Conservation (phyloP, 2,329 filamentous ascomycete genomes). For the Aplosporella prunicola region DNA sequence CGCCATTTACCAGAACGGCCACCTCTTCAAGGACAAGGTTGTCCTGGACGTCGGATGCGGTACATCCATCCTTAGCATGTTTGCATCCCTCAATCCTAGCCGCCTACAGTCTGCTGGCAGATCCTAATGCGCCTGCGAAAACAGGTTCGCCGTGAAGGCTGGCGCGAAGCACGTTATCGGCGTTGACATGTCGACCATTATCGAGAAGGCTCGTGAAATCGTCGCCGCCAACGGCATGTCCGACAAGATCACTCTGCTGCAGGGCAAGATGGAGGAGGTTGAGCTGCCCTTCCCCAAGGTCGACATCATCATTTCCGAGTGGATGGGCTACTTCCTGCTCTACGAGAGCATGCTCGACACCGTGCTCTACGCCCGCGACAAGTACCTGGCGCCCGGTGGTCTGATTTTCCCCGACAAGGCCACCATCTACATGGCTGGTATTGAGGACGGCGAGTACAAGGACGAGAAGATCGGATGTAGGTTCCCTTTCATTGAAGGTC, state of each 20-base stretch:
- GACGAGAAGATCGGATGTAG: slow-evolving; percentile 99
- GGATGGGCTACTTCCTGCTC: slow-evolving; percentile 99
- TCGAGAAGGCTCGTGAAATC: slow-evolving; percentile 95
- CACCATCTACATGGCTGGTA: slow-evolving; percentile 91
- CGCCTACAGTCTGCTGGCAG: slow-evolving; percentile 13
- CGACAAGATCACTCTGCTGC: slow-evolving; percentile 92
- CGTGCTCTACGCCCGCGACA: slow-evolving; percentile 87
- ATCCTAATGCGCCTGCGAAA: slow-evolving; percentile 9
- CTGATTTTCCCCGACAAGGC: slow-evolving; percentile 99
- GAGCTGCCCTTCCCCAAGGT: slow-evolving; percentile 87
- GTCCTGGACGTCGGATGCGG: slow-evolving; percentile 97
- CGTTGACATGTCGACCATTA: slow-evolving; percentile 99
- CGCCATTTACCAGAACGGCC: slow-evolving; percentile 92
- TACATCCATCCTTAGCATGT: slow-evolving; percentile 98
- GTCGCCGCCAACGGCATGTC: slow-evolving; percentile 84
- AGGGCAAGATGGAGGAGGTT: slow-evolving; percentile 99
- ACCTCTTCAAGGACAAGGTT: slow-evolving; percentile 83
- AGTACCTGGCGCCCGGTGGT: slow-evolving; percentile 75
- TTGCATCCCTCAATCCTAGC: slow-evolving; percentile 29
- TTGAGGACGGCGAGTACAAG: slow-evolving; percentile 99
- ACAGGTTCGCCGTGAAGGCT: slow-evolving; percentile 90
- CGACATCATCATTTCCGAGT: slow-evolving; percentile 99
- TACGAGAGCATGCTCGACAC: slow-evolving; percentile 99
- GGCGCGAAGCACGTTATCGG: slow-evolving; percentile 98
- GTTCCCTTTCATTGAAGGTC: slow-evolving; percentile 24